Percentiles rank a stretch among this genome's conserved stretches.
Evolutionary conservation across 2,329 filamentous ascomycete species (phyloP).

Genomic region (Bipolaris sorokiniana): DNA sequence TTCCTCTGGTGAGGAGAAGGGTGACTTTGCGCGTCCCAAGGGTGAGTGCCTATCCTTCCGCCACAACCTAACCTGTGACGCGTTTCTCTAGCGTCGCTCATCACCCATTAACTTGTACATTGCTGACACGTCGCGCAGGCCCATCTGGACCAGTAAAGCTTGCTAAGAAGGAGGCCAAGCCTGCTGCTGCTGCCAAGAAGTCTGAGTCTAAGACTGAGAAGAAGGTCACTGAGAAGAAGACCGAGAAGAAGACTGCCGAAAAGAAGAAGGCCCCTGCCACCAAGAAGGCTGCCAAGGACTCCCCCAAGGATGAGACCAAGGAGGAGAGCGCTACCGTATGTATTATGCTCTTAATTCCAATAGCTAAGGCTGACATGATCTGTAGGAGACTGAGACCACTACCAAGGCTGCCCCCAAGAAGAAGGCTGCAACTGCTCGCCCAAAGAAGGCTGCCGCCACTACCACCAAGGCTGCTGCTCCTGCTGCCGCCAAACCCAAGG

Average conservation of each 20-base stretch:
- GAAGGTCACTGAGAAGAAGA: slow-evolving; percentile 36
- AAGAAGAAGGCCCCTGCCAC: slow-evolving; percentile 36
- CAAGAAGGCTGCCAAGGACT: slow-evolving; percentile 30
- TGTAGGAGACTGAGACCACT: slow-evolving; percentile 38
- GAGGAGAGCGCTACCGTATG: slow-evolving; percentile 28
- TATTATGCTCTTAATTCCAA: background rate
- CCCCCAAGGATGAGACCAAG: background rate
- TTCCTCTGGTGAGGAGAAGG: slow-evolving; percentile 81
- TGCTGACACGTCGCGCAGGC: slow-evolving; percentile 57
- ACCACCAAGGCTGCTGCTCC: slow-evolving; percentile 42
- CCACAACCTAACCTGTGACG: background rate
- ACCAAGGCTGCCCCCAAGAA: slow-evolving; percentile 32
- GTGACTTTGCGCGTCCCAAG: slow-evolving; percentile 88
- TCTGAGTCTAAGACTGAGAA: slow-evolving; percentile 43
- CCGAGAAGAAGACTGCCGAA: slow-evolving; percentile 34
- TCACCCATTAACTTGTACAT: background rate
- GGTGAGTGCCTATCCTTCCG: slow-evolving; percentile 62
- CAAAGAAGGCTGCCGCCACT: slow-evolving; percentile 35
- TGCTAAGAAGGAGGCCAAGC: slow-evolving; percentile 71
- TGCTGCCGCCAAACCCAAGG: slow-evolving; percentile 48
- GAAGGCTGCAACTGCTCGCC: slow-evolving; percentile 22
- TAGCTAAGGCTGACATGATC: slow-evolving; percentile 19
- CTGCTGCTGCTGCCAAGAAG: slow-evolving; percentile 37
- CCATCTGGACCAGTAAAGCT: slow-evolving; percentile 92
- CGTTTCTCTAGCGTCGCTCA: background rate